Conservation (phyloP, 2,329 filamentous ascomycete genomes). For the Trichoderma breve region DNA sequence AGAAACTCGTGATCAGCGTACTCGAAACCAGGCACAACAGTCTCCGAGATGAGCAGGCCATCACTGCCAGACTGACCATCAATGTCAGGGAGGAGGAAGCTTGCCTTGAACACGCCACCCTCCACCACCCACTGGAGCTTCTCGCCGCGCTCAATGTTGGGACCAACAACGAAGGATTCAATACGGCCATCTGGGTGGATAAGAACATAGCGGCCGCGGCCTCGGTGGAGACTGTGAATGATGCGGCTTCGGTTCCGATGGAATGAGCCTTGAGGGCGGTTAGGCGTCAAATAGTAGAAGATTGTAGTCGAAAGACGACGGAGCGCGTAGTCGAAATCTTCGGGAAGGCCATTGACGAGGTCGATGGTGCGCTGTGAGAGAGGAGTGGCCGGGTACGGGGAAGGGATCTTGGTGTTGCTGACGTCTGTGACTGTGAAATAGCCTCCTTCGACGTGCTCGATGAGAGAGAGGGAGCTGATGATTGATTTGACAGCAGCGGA, state of each 20-base stretch:
- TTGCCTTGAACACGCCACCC: conserved; percentile 65
- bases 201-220: conserved; percentile 62
- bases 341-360: conserved; percentile 33
- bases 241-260: conserved; percentile 62
- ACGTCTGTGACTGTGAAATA: conserved; percentile 64
- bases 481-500: conserved; percentile 19
- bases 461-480: conserved; percentile 36
- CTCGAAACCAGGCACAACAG: conserved; percentile 66
- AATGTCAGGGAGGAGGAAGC: conserved; percentile 51
- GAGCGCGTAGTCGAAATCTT: conserved; percentile 39
- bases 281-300: conserved; percentile 61
- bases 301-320: conserved; percentile 61
- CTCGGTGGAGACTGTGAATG: conserved; percentile 63
- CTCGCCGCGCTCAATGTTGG: conserved; percentile 56
- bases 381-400: conserved; percentile 38
- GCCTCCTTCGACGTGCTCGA: conserved; percentile 60
- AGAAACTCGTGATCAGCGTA: conserved; percentile 67
- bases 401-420: conserved; percentile 50
- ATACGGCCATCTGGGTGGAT: conserved; percentile 58
- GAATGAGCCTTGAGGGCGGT: conserved; percentile 55
- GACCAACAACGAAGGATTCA: conserved; percentile 65
- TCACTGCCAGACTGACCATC: conserved; percentile 36
- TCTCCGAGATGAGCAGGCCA: conserved; percentile 65
- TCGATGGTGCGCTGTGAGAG: conserved; percentile 37
- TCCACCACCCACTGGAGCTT: conserved; percentile 67